Evolutionary conservation across 495 filamentous ascomycete species (phyloP).

Genomic region (Neurospora sp.): DNA sequence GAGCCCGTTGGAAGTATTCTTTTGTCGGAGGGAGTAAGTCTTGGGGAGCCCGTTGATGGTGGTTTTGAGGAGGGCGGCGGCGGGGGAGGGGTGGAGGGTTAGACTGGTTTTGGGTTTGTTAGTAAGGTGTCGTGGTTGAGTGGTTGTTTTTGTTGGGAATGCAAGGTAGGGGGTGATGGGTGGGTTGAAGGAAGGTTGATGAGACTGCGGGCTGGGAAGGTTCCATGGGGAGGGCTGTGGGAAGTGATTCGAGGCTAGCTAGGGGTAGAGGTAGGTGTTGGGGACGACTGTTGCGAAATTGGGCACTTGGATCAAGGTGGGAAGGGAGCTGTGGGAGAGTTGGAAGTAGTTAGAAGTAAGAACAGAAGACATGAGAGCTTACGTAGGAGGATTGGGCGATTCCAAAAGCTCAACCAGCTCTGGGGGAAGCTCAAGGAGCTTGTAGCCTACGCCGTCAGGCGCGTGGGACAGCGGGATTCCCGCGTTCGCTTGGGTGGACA

Average conservation of each 20-base stretch:
- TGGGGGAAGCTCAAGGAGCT: constrained; percentile 71
- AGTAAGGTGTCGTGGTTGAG: background rate
- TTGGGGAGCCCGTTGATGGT: constrained; percentile 25
- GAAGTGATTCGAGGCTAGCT: background rate
- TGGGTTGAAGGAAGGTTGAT: background rate
- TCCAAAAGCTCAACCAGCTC: constrained; percentile 59
- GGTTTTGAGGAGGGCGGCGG: constrained; percentile 67
- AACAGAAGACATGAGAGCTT: constrained; percentile 1
- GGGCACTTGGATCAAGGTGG: no score
- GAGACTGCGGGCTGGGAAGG: background rate
- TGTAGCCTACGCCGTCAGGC: constrained; percentile 49
- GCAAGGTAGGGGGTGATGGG: background rate
- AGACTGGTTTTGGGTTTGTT: constrained; percentile 36
- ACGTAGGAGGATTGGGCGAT: constrained; percentile 50
- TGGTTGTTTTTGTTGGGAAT: background rate
- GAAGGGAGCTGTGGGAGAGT: no score
- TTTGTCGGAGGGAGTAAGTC: constrained; percentile 76
- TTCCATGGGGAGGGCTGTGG: background rate
- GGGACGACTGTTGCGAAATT: background rate
- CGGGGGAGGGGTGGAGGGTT: constrained; percentile 50
- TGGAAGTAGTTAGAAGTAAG: no score
- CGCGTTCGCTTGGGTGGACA: constrained; percentile 51
- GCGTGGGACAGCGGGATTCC: constrained; percentile 56
- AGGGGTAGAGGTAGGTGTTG: background rate
- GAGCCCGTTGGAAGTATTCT: constrained; percentile 83